Base-by-base conservation (phyloP, 2,329 filamentous ascomycete genomes). In the Zopfia rhizophila region DNA sequence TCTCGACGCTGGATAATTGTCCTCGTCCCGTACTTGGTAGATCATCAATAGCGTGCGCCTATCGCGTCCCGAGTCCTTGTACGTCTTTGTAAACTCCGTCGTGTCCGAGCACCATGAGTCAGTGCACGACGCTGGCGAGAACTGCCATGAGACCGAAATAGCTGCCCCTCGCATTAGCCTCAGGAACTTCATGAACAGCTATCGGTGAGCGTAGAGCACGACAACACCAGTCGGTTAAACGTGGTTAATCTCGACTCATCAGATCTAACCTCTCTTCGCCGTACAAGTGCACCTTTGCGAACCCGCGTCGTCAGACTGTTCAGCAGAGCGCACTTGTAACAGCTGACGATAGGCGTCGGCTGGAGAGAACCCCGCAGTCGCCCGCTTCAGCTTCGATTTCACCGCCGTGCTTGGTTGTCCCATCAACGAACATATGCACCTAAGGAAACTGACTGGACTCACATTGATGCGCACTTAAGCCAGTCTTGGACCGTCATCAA, bases 111-210 rank as follows among this genome's bases (percentile, higher is more conserved):
- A 53, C 48, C 48, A 45, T 54, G 44, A 49, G 50, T 70, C 65
- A 72, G 49, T 56, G 55, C 57, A 61, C 63, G 24, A 70, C 45
- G 39, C 60, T 70, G 42, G 73, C 72, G 52, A 77, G 68, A 33
- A 75, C 48, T 51, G 62, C 63, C 69, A 73, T 72, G 30, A 70
- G 36, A 48, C 65, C 68, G 47, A 73, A 72, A 67, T 74, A 75
- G 53, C 72, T 75, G 58, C 53, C 48, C 23, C 42, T 51, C 59
- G 61, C 58, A 58, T 71, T 67, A 69, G 66, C 60, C 52, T 53
- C 35, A 13, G 5, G 27, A 12, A 41, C 38, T 41, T 53, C 53
- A 58, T 39, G 37, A 54, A 55, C 48, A 19, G 18, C 24, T n/a
- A 37, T 38, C 27, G 32, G 42, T 25, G 44, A 47, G 32, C 37